A percentile compares a stretch with the other conserved stretches of the same genome.
Evolutionary conservation across 805 yeast species (phyloP).

Genomic region (Danielozyma ontarioensis): DNA sequence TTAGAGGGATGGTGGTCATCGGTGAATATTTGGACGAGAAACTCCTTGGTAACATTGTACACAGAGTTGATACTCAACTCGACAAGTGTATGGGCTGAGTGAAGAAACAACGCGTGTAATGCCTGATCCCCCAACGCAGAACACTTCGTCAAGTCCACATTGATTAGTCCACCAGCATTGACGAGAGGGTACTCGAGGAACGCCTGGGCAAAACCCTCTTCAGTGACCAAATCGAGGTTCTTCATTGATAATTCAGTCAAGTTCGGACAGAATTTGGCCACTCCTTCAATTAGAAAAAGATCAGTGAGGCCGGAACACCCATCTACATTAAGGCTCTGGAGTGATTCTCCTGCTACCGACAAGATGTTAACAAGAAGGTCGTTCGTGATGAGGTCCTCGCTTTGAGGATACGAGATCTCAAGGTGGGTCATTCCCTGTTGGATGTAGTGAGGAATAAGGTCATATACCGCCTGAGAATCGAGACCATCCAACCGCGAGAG

Average conservation of each 20-base stretch:
- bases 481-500: constrained; percentile 73
- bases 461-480: constrained; percentile 50
- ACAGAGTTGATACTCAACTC: constrained; percentile 72
- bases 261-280: constrained; percentile 51
- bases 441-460: constrained; percentile 60
- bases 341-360: constrained; percentile 55
- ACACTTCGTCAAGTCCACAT: constrained; percentile 63
- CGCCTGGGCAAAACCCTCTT: constrained; percentile 56
- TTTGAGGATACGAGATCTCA: constrained; percentile 64
- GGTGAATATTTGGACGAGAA: constrained; percentile 45
- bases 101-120: constrained; percentile 52
- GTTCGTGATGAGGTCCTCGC: constrained; percentile 63
- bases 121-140: constrained; percentile 59
- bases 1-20: constrained; percentile 20
- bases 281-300: constrained; percentile 49
- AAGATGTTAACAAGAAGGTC: constrained; percentile 59
- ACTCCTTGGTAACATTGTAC: constrained; percentile 45
- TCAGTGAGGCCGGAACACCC: constrained; percentile 77
- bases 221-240: constrained; percentile 59
- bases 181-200: constrained; percentile 49
- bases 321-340: constrained; percentile 56
- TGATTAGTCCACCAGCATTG: constrained; percentile 52
- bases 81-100: constrained; percentile 60
- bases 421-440: constrained; percentile 43
- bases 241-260: constrained; percentile 57